Conservation (phyloP, 2,329 filamentous ascomycete species). For the Hortaea werneckii region DNA sequence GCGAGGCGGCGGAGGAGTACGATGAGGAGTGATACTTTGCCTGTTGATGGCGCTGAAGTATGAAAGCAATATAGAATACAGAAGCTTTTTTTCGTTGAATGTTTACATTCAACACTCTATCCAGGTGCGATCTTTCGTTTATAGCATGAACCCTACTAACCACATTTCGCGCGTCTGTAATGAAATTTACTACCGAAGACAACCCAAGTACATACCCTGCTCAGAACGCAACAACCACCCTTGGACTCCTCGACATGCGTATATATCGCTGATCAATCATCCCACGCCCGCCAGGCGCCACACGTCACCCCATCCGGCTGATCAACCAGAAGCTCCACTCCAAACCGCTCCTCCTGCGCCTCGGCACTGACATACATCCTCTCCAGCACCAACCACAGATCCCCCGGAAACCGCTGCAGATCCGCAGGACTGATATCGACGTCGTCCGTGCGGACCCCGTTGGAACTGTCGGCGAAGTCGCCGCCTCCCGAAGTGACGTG, state of each 20-base stretch:
- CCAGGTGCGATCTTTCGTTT: too few species aligned
- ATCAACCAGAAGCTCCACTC: slow-evolving; percentile 39
- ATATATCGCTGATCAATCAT: slow-evolving; percentile 17
- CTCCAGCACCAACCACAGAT: slow-evolving; percentile 74
- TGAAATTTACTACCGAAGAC: too few species aligned
- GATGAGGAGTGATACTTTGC: neutral
- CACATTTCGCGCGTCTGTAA: too few species aligned
- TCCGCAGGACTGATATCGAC: slow-evolving; percentile 61
- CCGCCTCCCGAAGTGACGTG: slow-evolving; percentile 61
- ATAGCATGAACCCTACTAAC: too few species aligned
- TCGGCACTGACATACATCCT: slow-evolving; percentile 53
- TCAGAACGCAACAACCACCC: too few species aligned
- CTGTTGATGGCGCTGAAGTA: neutral
- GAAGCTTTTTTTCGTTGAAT: neutral
- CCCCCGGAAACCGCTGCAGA: slow-evolving; percentile 37
- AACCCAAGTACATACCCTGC: too few species aligned
- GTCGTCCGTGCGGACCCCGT: slow-evolving; percentile 57
- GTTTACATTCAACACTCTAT: neutral
- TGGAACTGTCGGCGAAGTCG: slow-evolving; percentile 60
- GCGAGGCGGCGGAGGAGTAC: slow-evolving; percentile 19
- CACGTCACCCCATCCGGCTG: slow-evolving; percentile 32
- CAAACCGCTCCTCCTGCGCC: slow-evolving; percentile 40
- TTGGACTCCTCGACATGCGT: too few species aligned
- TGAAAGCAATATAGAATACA: neutral
- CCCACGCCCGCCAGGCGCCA: slow-evolving; percentile 37